Percentiles rank a stretch among this genome's conserved stretches.
Evolutionary conservation across 192 early-diverging fungal genomes (phyloP).

Genomic region (Phlyctochytrium arcticum): DNA sequence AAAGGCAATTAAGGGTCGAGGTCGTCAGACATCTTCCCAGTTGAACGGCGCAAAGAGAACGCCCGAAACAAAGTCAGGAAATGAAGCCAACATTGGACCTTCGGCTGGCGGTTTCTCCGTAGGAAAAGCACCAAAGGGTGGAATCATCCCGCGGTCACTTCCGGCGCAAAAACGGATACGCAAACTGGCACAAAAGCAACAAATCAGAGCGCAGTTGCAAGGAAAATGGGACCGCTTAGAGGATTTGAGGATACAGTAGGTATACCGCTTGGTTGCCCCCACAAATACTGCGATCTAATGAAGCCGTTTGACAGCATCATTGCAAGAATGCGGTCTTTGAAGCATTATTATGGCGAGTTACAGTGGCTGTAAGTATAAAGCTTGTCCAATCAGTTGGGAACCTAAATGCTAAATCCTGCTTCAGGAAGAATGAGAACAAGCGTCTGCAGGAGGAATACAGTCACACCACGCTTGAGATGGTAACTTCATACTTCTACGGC

Average conservation of each 20-base stretch:
- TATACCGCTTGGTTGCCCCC: background rate
- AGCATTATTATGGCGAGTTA: conserved; percentile 4
- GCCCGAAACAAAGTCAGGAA: too few relatives aligned
- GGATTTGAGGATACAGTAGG: conserved; percentile 12
- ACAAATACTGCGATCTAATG: background rate
- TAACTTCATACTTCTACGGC: background rate
- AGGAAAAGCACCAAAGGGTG: conserved; percentile 1
- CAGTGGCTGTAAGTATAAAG: background rate
- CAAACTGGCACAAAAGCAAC: background rate
- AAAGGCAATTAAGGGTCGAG: too few relatives aligned
- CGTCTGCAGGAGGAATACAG: background rate
- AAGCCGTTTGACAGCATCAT: conserved; percentile 1
- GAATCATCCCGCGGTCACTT: background rate
- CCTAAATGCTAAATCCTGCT: background rate
- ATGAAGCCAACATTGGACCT: too few relatives aligned
- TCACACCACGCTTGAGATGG: background rate
- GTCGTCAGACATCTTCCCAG: background rate
- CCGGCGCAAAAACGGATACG: background rate
- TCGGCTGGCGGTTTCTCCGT: background rate
- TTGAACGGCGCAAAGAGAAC: background rate
- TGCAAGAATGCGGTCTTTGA: conserved; percentile 10
- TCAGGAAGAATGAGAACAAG: background rate
- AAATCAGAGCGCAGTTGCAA: conserved; percentile 1
- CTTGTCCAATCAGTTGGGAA: background rate
- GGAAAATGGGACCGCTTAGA: conserved; percentile 14